Base-by-base conservation (phyloP, 768 basidiomycete genomes). In the Coprinellus micaceus region DNA sequence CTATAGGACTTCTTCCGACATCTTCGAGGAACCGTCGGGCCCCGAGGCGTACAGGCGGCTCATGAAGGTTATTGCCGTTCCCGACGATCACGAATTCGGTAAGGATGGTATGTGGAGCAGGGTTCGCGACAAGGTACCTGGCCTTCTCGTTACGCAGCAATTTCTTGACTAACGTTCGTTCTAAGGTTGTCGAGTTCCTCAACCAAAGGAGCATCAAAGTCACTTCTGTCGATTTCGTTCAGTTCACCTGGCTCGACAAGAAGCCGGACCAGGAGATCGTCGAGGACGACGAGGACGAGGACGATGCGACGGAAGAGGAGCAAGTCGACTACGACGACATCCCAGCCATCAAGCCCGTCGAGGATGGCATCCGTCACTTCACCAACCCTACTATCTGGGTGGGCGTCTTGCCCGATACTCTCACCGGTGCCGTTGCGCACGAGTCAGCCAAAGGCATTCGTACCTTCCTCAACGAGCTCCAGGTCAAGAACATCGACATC, bases 311-410 rank as follows among this genome's bases (percentile, higher is more conserved):
- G 43, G 66, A 64, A 33, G 57, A 61, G 37, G 63, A 58, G 44
- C 54, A 58, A 28, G 10, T 43, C 50, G 53, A 60, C 43, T 51
- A 56, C 28, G 58, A 62, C 58, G 59, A 57, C 47, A 60, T 67
- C 64, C 39, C 65, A 46, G 57, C 52, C 60, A 66, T 67, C 61
- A 28, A 64, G 60, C 53, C 63, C 57, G 58, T 60, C 63, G 60
- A 58, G 62, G 30, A 68, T 46, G 67, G 67, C 25, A 65, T 43
- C 64, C 57, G 55, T 56, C 51, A 52, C 41, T 49, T 61, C 63
- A 67, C 67, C 58, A 66, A 67, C 59, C 61, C 71, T 33, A 72
- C 71, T 7, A 70, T 76, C 52, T 77, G 76, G 76, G 61, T 77
- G 15, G 75, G 74, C 3, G 72, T 76, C 41, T 43, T 61, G 45